These are phyloP conservation scores for Starmerella bacillaris DNA, from an alignment of 805 yeast genomes.

Conservation along the genomic window DNA sequence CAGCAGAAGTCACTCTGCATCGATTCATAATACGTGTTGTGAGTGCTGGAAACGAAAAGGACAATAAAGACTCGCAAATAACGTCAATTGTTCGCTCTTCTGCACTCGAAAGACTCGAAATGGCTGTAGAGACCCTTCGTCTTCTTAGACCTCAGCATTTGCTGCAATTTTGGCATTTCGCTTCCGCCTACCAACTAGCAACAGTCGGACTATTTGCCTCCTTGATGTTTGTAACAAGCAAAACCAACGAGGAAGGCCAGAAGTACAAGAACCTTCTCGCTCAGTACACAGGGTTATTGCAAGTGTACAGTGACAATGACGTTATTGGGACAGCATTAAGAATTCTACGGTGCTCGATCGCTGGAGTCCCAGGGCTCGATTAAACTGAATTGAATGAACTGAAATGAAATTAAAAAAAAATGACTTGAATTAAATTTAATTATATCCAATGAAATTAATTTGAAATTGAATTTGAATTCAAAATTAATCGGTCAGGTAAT, in stretches of 20 bases:
- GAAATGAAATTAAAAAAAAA: too few species aligned
- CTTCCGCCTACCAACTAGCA: slow-evolving; percentile 61
- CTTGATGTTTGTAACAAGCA: slow-evolving; percentile 50
- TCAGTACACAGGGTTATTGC: slow-evolving; percentile 59
- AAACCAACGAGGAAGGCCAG: slow-evolving; percentile 37
- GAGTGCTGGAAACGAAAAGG: slow-evolving; percentile 18
- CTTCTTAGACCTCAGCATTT: slow-evolving; percentile 66
- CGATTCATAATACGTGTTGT: slow-evolving; percentile 27
- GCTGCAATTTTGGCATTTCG: slow-evolving; percentile 79
- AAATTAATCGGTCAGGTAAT: too few species aligned
- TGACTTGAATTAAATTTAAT: too few species aligned
- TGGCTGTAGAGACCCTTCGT: slow-evolving; percentile 63
- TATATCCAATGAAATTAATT: too few species aligned
- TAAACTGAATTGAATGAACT: too few species aligned
- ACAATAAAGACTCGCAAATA: slow-evolving; percentile 34
- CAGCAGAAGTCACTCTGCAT: slow-evolving; percentile 75
- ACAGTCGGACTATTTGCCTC: slow-evolving; percentile 80
- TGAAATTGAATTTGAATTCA: too few species aligned
- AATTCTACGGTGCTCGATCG: slow-evolving; percentile 51
- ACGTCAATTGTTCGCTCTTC: slow-evolving; percentile 62
- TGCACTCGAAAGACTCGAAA: slow-evolving; percentile 62
- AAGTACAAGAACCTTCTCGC: slow-evolving; percentile 49
- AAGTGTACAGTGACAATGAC: slow-evolving; percentile 54
- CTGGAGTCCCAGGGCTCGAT: slow-evolving; percentile 44
- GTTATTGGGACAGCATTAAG: slow-evolving; percentile 61